These are phyloP conservation scores for Chytriomyces sp. DNA, from an alignment of 192 early-diverging fungal species.

Conservation along the genomic window DNA sequence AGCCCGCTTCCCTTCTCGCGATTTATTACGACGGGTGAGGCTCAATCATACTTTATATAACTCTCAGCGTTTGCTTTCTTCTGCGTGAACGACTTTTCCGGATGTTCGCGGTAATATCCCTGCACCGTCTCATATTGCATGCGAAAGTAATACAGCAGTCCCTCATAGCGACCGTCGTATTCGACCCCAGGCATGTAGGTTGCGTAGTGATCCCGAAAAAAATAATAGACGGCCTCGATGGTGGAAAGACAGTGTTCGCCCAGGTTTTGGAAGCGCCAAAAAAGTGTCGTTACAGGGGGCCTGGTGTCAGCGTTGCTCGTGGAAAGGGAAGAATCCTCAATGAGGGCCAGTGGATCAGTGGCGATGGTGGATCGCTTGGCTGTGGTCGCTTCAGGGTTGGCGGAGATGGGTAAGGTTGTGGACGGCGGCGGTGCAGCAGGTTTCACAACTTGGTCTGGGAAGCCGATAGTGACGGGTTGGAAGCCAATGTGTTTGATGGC, in stretches of 20 bases:
- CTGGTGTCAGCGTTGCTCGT: not conserved
- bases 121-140: slow-evolving; percentile 89
- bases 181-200: slow-evolving; percentile 30
- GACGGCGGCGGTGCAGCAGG: not conserved
- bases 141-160: slow-evolving; percentile 86
- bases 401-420: not conserved
- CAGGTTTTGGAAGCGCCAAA: slow-evolving; percentile 88
- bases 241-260: slow-evolving; percentile 73
- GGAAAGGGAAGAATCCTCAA: not conserved
- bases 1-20: too few relatives aligned
- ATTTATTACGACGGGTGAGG: too few relatives aligned
- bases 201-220: slow-evolving; percentile 78
- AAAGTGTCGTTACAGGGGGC: slow-evolving; percentile 62
- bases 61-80: slow-evolving; percentile 36
- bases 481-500: slow-evolving; percentile 50
- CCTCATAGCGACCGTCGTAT: slow-evolving; percentile 75
- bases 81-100: slow-evolving; percentile 57
- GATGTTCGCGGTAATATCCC: slow-evolving; percentile 65
- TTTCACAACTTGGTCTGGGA: not conserved
- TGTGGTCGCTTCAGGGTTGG: slow-evolving; percentile 62
- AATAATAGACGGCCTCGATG: too few relatives aligned
- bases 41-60: slow-evolving; percentile 50
- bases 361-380: slow-evolving; percentile 10
- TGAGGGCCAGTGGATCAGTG: not conserved
- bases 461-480: slow-evolving; percentile 48